A percentile compares a stretch with the other conserved stretches of the same genome.
Conservation (phyloP, 345 rosid species). For the Brassica nigra region DNA sequence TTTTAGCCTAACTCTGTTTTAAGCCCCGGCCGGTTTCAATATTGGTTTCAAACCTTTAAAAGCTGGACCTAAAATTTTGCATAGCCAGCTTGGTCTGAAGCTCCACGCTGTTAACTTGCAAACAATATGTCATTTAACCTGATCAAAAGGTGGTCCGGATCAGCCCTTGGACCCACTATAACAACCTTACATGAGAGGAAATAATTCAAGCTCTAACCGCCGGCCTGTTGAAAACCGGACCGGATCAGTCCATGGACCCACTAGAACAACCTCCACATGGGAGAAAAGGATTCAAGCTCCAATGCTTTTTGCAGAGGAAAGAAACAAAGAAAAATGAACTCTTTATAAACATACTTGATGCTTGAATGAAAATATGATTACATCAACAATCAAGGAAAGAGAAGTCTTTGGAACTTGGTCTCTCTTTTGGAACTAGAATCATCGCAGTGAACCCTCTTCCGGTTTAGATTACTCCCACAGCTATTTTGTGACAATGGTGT, state of each 20-base stretch:
- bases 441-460: slow-evolving; percentile 65
- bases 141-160: not conserved
- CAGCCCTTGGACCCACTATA: not conserved
- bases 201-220: not conserved
- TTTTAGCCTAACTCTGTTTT: not conserved
- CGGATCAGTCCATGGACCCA: not conserved
- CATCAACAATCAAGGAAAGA: slow-evolving; percentile 50
- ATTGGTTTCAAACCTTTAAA: not conserved
- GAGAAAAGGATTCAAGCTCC: slow-evolving; percentile 6
- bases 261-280: slow-evolving; percentile 9
- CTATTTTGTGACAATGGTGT: slow-evolving; percentile 42
- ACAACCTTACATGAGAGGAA: not conserved
- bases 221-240: not conserved
- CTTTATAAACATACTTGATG: slow-evolving; percentile 20
- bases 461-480: slow-evolving; percentile 52
- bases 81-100: not conserved
- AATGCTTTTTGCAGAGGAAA: slow-evolving; percentile 23
- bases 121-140: not conserved
- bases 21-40: not conserved
- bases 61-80: not conserved
- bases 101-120: not conserved
- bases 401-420: slow-evolving; percentile 62
- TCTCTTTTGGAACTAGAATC: slow-evolving; percentile 52
- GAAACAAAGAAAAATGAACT: slow-evolving; percentile 17
- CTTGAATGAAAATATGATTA: slow-evolving; percentile 20